Conservation (phyloP, 2,329 filamentous ascomycete species). For the Arthroderma sp. region DNA sequence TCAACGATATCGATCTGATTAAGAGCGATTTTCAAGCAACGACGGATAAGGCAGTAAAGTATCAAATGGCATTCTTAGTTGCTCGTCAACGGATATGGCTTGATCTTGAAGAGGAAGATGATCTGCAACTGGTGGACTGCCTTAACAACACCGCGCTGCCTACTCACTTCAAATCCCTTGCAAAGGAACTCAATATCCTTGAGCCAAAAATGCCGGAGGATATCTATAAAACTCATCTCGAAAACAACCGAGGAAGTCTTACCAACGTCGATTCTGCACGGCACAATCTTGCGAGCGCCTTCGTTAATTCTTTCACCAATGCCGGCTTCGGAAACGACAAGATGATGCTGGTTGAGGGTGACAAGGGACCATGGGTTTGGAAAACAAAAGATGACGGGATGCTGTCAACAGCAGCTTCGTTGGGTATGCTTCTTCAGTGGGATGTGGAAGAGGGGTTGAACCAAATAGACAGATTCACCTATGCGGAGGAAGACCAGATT, state of each 20-base stretch:
- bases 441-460: slow-evolving; percentile 86
- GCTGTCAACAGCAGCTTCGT: slow-evolving; percentile 87
- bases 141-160: slow-evolving; percentile 77
- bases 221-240: slow-evolving; percentile 98
- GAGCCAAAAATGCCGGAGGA: slow-evolving; percentile 96
- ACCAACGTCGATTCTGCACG: slow-evolving; percentile 91
- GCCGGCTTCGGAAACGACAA: slow-evolving; percentile 93
- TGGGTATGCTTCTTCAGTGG: slow-evolving; percentile 86
- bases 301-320: slow-evolving; percentile 95
- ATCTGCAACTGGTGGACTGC: slow-evolving; percentile 65
- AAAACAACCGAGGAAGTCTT: slow-evolving; percentile 83
- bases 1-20: slow-evolving; percentile 80
- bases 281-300: slow-evolving; percentile 89
- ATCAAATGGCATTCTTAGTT: slow-evolving; percentile 88
- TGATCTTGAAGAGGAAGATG: slow-evolving; percentile 52
- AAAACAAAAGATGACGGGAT: slow-evolving; percentile 98
- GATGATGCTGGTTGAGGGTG: slow-evolving; percentile 85
- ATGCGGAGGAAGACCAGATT: slow-evolving; percentile 68
- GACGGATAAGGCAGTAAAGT: slow-evolving; percentile 68
- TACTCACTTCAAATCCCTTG: slow-evolving; percentile 85
- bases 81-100: slow-evolving; percentile 82
- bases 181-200: slow-evolving; percentile 90
- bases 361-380: slow-evolving; percentile 93
- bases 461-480: slow-evolving; percentile 90
- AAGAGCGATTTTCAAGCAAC: slow-evolving; percentile 68